Percentiles rank a stretch among this genome's conserved stretches.
Evolutionary conservation across 768 basidiomycete species (phyloP).

Genomic region (Xerocomus spinulosus): DNA sequence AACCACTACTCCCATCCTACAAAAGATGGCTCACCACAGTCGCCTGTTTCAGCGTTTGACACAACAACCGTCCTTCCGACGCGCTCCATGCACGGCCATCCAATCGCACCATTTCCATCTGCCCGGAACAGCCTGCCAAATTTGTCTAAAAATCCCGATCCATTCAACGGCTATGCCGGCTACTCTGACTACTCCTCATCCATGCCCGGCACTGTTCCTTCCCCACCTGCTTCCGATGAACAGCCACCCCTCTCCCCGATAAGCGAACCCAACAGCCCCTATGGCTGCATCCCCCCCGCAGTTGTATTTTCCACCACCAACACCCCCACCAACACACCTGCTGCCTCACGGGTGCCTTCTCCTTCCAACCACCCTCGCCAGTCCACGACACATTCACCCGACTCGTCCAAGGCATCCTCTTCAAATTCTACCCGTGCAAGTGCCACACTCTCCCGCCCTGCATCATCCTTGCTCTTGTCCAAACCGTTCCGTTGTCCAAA

Average conservation of each 20-base stretch:
- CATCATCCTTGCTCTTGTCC: constrained; percentile 60
- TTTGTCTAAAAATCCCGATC: constrained; percentile 40
- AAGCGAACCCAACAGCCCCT: constrained; percentile 31
- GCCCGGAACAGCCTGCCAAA: constrained; percentile 26
- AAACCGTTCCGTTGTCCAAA: constrained; percentile 95
- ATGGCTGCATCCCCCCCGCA: constrained; percentile 60
- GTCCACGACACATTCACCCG: constrained; percentile 12
- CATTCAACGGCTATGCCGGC: constrained; percentile 66
- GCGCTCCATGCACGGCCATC: constrained; percentile 35
- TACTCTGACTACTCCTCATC: constrained; percentile 61
- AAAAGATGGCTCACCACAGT: constrained; percentile 23
- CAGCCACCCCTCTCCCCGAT: constrained; percentile 26
- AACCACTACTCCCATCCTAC: constrained; percentile 30
- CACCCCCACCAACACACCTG: constrained; percentile 46
- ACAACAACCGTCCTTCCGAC: constrained; percentile 52
- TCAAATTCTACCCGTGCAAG: constrained; percentile 33
- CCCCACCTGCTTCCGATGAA: constrained; percentile 29
- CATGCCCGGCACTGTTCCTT: constrained; percentile 54
- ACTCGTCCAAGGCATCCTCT: constrained; percentile 23
- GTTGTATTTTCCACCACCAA: constrained; percentile 51
- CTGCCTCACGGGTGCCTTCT: constrained; percentile 40
- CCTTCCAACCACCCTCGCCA: constrained; percentile 23
- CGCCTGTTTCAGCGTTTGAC: constrained; percentile 47
- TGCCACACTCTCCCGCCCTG: constrained; percentile 46
- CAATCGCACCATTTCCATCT: constrained; percentile 33